Percentiles rank a stretch among this genome's conserved stretches.
These are phyloP conservation scores for Yamadazyma songkhlaensis DNA, from an alignment of 1,139 yeast genomes.

Conservation along the genomic window DNA sequence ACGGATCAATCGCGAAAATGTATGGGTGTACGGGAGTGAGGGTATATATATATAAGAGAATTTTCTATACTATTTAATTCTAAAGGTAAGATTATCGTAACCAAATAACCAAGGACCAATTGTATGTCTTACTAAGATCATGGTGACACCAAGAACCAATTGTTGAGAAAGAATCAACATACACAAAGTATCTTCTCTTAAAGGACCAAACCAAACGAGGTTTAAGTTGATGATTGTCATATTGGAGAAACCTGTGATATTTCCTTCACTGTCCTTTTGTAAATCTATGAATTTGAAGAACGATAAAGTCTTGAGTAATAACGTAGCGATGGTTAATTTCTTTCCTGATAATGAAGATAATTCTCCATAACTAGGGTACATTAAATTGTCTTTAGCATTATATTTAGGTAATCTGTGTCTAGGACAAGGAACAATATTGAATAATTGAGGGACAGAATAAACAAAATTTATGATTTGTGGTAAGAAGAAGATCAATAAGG, in stretches of 20 bases:
- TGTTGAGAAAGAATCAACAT: constrained; percentile 57
- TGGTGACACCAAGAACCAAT: constrained; percentile 59
- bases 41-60: too few relatives aligned
- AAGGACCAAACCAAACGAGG: constrained; percentile 85
- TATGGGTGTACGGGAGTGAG: too few relatives aligned
- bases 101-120: constrained; percentile 87
- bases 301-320: constrained; percentile 29
- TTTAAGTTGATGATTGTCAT: constrained; percentile 83
- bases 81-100: constrained; percentile 69
- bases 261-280: constrained; percentile 28
- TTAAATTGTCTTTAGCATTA: constrained; percentile 60
- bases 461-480: constrained; percentile 90
- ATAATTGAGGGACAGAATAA: constrained; percentile 87
- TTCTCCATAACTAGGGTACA: constrained; percentile 62
- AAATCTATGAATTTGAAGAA: constrained; percentile 51
- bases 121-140: constrained; percentile 75
- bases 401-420: constrained; percentile 88
- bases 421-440: constrained; percentile 87
- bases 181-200: constrained; percentile 79
- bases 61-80: constrained; percentile 17
- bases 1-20: too few relatives aligned
- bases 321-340: background rate
- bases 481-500: constrained; percentile 75
- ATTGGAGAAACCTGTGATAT: constrained; percentile 60
- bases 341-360: constrained; percentile 12